phyloP scores from a whole-genome alignment of 768 basidiomycete species.

The Tylopilus rubrobrunneus region DNA sequence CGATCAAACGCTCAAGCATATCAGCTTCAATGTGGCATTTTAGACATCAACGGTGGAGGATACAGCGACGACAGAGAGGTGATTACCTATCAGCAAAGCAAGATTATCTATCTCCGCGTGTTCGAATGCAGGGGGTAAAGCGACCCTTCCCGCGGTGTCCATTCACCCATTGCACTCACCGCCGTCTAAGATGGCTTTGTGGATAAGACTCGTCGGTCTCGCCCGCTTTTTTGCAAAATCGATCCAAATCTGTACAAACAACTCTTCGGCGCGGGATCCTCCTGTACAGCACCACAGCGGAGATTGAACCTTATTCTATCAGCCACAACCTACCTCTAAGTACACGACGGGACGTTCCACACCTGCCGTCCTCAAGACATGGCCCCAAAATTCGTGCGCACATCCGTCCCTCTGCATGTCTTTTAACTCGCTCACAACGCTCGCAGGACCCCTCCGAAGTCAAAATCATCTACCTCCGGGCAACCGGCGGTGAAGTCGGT shows the following conservation, averaged over 20 bases:
- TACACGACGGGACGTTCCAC: background rate
- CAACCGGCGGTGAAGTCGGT: slow-evolving; percentile 99
- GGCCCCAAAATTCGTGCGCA: slow-evolving; percentile 76
- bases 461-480: slow-evolving; percentile 98
- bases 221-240: background rate
- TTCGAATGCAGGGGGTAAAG: slow-evolving; percentile 81
- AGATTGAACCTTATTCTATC: slow-evolving; percentile 49
- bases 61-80: slow-evolving; percentile 23
- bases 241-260: slow-evolving; percentile 38
- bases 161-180: slow-evolving; percentile 68
- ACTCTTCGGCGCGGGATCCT: slow-evolving; percentile 18
- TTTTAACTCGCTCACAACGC: slow-evolving; percentile 1
- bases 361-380: slow-evolving; percentile 38
- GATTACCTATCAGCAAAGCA: slow-evolving; percentile 81
- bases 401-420: background rate
- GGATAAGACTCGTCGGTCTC: slow-evolving; percentile 7
- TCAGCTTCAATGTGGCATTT: slow-evolving; percentile 55
- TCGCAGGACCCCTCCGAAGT: slow-evolving; percentile 93
- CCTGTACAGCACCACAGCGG: slow-evolving; percentile 60
- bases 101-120: slow-evolving; percentile 79
- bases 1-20: slow-evolving; percentile 93
- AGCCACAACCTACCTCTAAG: slow-evolving; percentile 14
- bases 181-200: slow-evolving; percentile 25
- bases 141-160: slow-evolving; percentile 74
- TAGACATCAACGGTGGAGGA: slow-evolving; percentile 13